Percentiles rank a stretch among this genome's conserved stretches.
Evolutionary conservation across 257 asterid genomes (phyloP).

Genomic region (Henckelia pumila): DNA sequence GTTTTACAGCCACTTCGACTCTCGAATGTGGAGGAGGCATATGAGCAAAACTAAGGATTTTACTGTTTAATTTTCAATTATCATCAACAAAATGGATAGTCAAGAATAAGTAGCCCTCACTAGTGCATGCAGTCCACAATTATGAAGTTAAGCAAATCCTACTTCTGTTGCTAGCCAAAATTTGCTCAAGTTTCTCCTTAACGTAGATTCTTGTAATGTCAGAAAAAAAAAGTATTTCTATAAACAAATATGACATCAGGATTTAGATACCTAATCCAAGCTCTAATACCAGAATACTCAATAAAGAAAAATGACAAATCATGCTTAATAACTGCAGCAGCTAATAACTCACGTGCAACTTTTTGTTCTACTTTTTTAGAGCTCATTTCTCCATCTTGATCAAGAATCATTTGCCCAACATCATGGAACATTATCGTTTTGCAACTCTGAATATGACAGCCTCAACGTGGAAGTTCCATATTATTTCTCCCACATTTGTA

Average conservation of each 20-base stretch:
- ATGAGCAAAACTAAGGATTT: background rate
- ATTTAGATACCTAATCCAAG: background rate
- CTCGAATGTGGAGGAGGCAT: no score
- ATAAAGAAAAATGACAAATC: background rate
- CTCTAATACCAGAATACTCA: slow-evolving; percentile 11
- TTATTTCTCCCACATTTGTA: no score
- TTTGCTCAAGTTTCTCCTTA: slow-evolving; percentile 12
- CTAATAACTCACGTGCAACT: background rate
- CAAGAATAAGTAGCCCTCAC: slow-evolving; percentile 16
- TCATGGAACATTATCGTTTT: no score
- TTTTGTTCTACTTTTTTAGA: no score
- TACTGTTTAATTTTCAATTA: background rate
- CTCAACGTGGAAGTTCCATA: no score
- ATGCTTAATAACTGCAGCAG: background rate
- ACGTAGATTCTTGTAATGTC: background rate
- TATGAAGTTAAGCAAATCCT: slow-evolving; percentile 11
- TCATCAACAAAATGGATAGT: slow-evolving; percentile 10
- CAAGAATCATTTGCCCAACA: no score
- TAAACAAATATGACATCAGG: no score
- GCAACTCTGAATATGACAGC: no score
- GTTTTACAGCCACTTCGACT: background rate
- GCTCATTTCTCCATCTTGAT: no score
- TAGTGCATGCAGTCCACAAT: slow-evolving; percentile 13
- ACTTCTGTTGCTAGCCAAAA: slow-evolving; percentile 1
- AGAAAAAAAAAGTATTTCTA: no score